These are phyloP conservation scores for Herpotrichia juniperi DNA, from an alignment of 2,329 filamentous ascomycete genomes.

Conservation along the genomic window DNA sequence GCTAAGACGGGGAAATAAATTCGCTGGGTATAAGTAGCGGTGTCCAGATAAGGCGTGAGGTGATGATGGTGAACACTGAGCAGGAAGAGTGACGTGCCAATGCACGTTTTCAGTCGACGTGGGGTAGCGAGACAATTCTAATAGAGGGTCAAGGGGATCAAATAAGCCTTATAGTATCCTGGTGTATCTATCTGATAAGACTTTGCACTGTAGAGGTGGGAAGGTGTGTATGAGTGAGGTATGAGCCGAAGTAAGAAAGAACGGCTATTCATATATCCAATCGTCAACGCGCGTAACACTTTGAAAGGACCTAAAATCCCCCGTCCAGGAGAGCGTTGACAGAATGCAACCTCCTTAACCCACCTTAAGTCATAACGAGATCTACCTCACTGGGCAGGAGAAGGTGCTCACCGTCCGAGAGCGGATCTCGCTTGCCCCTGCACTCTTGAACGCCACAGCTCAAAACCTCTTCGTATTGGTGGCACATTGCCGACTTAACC, in stretches of 20 bases:
- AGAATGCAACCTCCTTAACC: neutral
- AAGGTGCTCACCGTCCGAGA: neutral
- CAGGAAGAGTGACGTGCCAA: neutral
- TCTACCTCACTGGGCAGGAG: neutral
- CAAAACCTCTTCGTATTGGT: neutral
- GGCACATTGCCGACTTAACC: neutral
- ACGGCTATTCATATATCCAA: no score
- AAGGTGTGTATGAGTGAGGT: no score
- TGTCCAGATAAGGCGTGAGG: no score
- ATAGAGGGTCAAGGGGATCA: no score
- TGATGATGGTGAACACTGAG: neutral
- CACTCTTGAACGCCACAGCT: neutral
- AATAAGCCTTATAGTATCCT: no score
- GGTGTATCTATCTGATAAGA: no score
- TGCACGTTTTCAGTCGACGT: neutral
- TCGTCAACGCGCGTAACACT: conserved; percentile 1
- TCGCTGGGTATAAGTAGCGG: neutral
- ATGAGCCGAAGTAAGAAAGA: no score
- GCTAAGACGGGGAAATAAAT: neutral
- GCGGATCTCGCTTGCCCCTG: neutral
- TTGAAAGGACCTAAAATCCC: neutral
- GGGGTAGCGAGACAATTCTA: neutral
- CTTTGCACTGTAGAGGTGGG: no score
- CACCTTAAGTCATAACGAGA: neutral
- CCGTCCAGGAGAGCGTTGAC: neutral